phyloP scores from a whole-genome alignment of 108 stramenopile genomes.

The Poteriospumella lacustris region DNA sequence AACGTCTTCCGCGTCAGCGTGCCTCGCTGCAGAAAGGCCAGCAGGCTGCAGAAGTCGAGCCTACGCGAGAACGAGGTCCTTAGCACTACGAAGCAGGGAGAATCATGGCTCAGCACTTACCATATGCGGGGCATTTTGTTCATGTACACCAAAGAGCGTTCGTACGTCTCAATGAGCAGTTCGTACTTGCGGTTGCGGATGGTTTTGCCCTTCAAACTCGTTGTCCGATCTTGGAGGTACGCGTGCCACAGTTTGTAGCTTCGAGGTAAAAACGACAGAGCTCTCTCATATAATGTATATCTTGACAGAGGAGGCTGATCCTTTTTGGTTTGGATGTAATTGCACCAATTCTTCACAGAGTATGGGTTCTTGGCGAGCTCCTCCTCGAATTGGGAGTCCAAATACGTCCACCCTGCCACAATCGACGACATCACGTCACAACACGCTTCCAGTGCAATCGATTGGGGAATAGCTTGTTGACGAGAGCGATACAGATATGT shows the following conservation, averaged over 20 bases:
- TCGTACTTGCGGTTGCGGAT: constrained; percentile 34
- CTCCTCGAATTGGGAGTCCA: constrained; percentile 58
- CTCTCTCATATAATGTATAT: constrained; percentile 61
- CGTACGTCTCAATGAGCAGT: neutral
- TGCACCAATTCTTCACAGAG: constrained; percentile 68
- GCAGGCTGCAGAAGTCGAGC: constrained; percentile 3
- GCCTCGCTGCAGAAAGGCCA: constrained; percentile 5
- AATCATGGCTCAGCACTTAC: constrained; percentile 49
- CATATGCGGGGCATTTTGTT: constrained; percentile 88
- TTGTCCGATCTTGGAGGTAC: constrained; percentile 59
- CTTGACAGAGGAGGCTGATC: neutral
- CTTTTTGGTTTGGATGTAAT: constrained; percentile 64
- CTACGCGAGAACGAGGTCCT: neutral
- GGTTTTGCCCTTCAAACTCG: neutral
- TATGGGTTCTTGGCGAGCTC: constrained; percentile 66
- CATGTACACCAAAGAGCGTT: constrained; percentile 59
- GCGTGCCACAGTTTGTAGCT: constrained; percentile 92
- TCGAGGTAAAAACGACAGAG: constrained; percentile 74
- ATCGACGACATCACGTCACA: too few relatives aligned
- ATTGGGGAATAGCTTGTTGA: too few relatives aligned
- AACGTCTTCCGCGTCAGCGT: constrained; percentile 62
- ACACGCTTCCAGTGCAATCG: too few relatives aligned
- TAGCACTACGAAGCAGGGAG: neutral
- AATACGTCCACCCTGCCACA: too few relatives aligned
- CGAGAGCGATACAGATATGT: too few relatives aligned